phyloP scores from a whole-genome alignment of 164 flowering plant species.

The Tinospora cordifolia region DNA sequence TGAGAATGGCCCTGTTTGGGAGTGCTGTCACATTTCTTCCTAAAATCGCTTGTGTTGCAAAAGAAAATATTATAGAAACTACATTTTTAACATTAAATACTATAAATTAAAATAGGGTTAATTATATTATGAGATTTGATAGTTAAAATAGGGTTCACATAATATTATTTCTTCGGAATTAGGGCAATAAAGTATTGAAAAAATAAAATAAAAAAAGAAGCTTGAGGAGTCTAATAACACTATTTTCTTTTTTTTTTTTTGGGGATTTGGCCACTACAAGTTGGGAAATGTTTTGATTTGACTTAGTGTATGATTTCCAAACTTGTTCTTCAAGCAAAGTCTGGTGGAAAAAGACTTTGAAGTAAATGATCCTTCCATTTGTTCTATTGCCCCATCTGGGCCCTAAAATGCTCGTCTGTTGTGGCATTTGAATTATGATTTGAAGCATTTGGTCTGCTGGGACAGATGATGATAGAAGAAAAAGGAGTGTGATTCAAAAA shows the following conservation, averaged over 20 bases:
- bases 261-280: too few species aligned
- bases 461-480: neutral
- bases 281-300: neutral
- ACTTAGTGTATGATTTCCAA: neutral
- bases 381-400: neutral
- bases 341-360: neutral
- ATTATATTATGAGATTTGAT: too few species aligned
- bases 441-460: neutral
- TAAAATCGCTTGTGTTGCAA: too few species aligned
- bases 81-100: too few species aligned
- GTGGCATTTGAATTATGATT: neutral
- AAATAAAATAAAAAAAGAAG: neutral
- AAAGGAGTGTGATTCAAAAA: neutral
- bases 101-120: too few species aligned
- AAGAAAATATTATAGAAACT: too few species aligned
- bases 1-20: too few species aligned
- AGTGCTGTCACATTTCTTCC: too few species aligned
- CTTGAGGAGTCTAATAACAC: neutral
- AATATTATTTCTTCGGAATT: too few species aligned
- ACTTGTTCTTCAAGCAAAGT: slow-evolving; percentile 8
- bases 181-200: too few species aligned
- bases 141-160: too few species aligned
- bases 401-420: neutral
- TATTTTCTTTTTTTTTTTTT: too few species aligned
- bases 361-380: slow-evolving; percentile 6